Evolutionary conservation across 1,284 basidiomycete genomes (phyloP).

Genomic region (Cryptococcus sp.): DNA sequence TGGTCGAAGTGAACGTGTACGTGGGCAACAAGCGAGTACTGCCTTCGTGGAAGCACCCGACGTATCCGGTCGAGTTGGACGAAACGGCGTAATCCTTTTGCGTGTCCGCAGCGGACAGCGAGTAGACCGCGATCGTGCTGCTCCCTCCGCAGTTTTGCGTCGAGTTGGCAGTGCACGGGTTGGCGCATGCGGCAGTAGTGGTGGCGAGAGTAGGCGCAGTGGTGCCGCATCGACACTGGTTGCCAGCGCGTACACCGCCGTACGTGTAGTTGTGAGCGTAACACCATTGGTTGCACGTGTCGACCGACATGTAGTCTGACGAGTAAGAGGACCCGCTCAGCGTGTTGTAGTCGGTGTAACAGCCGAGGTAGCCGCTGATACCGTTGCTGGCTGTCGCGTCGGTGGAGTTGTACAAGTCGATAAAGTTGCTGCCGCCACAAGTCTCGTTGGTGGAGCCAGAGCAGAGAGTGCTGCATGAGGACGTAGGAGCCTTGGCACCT

Average conservation of each 20-base stretch:
- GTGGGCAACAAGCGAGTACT: conserved; percentile 13
- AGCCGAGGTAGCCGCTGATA: conserved; percentile 25
- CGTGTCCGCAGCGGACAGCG: conserved; percentile 11
- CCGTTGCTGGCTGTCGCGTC: conserved; percentile 16
- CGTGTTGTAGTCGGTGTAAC: conserved; percentile 24
- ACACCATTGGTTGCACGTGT: conserved; percentile 24
- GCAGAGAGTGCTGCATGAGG: conserved; percentile 21
- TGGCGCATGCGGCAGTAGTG: conserved; percentile 19
- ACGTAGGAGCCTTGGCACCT: conserved; percentile 18
- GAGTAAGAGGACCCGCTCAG: conserved; percentile 22
- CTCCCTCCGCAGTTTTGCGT: conserved; percentile 19
- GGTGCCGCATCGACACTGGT: conserved; percentile 31
- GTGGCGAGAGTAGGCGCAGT: conserved; percentile 13
- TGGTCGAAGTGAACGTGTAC: conserved; percentile 7
- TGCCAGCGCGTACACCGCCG: conserved; percentile 28
- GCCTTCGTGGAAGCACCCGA: conserved; percentile 29
- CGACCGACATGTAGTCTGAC: conserved; percentile 21
- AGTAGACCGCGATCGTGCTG: conserved; percentile 16
- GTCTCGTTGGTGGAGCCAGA: conserved; percentile 17
- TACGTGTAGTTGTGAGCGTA: conserved; percentile 21
- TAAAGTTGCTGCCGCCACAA: conserved; percentile 15
- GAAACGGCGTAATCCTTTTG: conserved; percentile 15
- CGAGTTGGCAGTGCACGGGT: conserved; percentile 20
- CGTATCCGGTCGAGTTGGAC: conserved; percentile 22
- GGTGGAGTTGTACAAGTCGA: conserved; percentile 24